Percentiles rank a stretch among this genome's conserved stretches.
These are phyloP conservation scores for Canavalia ensiformis DNA, from an alignment of 306 rosid species.

Conservation along the genomic window DNA sequence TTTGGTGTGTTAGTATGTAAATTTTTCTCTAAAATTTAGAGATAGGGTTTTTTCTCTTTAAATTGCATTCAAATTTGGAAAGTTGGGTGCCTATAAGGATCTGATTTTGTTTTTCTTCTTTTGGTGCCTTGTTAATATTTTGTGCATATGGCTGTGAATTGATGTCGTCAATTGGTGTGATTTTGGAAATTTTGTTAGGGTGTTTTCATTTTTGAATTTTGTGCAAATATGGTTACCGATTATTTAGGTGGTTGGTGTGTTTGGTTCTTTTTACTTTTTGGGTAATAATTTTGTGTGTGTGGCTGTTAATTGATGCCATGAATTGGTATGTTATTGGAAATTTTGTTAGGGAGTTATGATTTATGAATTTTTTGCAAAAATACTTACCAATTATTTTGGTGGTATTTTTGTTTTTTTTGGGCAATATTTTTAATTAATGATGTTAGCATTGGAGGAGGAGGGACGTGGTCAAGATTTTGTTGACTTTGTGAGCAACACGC, in stretches of 20 bases:
- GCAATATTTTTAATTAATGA: background rate
- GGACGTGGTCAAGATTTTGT: constrained; percentile 26
- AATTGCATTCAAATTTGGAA: constrained; percentile 35
- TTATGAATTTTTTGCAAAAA: constrained; percentile 25
- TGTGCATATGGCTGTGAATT: constrained; percentile 19
- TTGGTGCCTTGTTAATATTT: constrained; percentile 34
- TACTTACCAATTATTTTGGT: constrained; percentile 25
- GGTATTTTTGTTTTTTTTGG: constrained; percentile 16
- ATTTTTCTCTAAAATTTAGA: background rate
- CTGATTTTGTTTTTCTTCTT: constrained; percentile 18
- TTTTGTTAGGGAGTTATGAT: constrained; percentile 11
- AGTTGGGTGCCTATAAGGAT: background rate
- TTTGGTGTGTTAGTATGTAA: constrained; percentile 8
- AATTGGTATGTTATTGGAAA: constrained; percentile 5
- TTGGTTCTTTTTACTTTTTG: background rate
- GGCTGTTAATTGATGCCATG: constrained; percentile 32
- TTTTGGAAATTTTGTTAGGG: constrained; percentile 29
- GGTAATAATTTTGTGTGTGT: background rate
- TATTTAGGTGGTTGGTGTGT: constrained; percentile 18
- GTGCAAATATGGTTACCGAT: constrained; percentile 37
- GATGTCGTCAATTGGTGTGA: constrained; percentile 15
- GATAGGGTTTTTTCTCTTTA: background rate
- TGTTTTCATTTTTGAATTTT: constrained; percentile 4
- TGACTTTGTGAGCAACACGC: constrained; percentile 4
- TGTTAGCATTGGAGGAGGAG: background rate